Percentiles rank a stretch among this genome's conserved stretches.
phyloP scores from a whole-genome alignment of 345 rosid species.

The Combretum micranthum region DNA sequence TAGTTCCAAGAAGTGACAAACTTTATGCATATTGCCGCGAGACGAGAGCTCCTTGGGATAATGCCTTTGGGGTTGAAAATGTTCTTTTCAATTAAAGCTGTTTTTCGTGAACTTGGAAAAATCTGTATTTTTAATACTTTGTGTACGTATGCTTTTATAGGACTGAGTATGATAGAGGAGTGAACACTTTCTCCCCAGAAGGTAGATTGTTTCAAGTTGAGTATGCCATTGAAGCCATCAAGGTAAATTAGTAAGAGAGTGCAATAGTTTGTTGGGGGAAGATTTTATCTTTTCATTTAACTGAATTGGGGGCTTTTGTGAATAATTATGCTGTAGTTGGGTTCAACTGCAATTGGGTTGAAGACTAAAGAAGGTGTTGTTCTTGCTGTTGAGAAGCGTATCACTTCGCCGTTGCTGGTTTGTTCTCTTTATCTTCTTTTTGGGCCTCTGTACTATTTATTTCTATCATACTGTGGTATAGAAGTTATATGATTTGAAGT shows the following conservation, averaged over 20 bases:
- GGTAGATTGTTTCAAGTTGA: slow-evolving; percentile 96
- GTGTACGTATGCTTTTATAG: slow-evolving; percentile 22
- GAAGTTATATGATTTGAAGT: background rate
- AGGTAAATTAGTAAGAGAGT: slow-evolving; percentile 30
- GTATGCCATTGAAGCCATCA: slow-evolving; percentile 97
- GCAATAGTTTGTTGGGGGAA: background rate
- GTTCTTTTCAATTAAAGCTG: no score
- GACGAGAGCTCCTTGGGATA: no score
- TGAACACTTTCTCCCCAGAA: slow-evolving; percentile 97
- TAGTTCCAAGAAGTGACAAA: no score
- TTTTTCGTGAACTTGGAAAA: background rate
- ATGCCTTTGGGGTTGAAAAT: no score
- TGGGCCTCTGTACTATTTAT: background rate
- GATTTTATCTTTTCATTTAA: background rate
- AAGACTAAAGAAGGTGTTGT: slow-evolving; percentile 97
- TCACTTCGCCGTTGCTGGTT: slow-evolving; percentile 88
- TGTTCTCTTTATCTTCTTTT: slow-evolving; percentile 5
- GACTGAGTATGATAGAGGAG: slow-evolving; percentile 99
- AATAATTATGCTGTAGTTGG: slow-evolving; percentile 43
- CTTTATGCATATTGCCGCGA: no score
- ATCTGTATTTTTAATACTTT: background rate
- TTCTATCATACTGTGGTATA: background rate
- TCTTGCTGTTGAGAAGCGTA: slow-evolving; percentile 97
- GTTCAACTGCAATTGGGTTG: slow-evolving; percentile 91
- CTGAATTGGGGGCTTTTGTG: background rate